Base-by-base conservation (phyloP, 495 filamentous ascomycete species). In the Tirmania nivea region DNA sequence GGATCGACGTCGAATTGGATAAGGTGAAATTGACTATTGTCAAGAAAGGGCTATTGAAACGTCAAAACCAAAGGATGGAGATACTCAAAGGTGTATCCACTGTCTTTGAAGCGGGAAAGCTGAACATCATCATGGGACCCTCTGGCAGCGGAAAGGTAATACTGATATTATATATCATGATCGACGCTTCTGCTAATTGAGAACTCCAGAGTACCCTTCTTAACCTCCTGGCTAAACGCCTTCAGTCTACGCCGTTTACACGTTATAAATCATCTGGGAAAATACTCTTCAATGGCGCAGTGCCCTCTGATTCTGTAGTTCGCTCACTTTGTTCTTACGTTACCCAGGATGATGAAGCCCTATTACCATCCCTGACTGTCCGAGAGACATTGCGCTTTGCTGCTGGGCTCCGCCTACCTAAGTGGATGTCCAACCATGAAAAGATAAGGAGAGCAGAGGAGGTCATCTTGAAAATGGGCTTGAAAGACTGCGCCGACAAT, bases 111-210 rank as follows among this genome's bases (percentile, higher is more conserved):
- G 67, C 80, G 10, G 78, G 78, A 1, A 65, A 70, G 17, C 65
- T 86, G 10, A 85, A 86, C 57, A 72, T 85, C 3, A 83, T 86
- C 52, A 83, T 85, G 80, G 82, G 82, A 0, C 81, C 82, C 2
- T 83, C 79, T 12, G 82, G 82, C 0, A 78, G 76, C 35, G 82
- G 82, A 11, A 86, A 84, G 48, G 56, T 58, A 48, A 42, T 42
- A 42, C n/a, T 42, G 36, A 42, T 50, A 2, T 3, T 12, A 21
- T 11, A 2, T 50, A 16, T 47, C 11, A 19, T 37, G 5, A 19
- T 50, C 48, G 20, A 25, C 3, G 10, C 17, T 21, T 21, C 21
- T 52, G 21, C 35, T 54, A 17, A 55, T n/a, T 21, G 8, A n/a
- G 48, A 10, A 10, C 35, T 53, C 12, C 11, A 58, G 65, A 83